Conservation (phyloP, 164 flowering plant genomes). For the Paratinospora sagittata region DNA sequence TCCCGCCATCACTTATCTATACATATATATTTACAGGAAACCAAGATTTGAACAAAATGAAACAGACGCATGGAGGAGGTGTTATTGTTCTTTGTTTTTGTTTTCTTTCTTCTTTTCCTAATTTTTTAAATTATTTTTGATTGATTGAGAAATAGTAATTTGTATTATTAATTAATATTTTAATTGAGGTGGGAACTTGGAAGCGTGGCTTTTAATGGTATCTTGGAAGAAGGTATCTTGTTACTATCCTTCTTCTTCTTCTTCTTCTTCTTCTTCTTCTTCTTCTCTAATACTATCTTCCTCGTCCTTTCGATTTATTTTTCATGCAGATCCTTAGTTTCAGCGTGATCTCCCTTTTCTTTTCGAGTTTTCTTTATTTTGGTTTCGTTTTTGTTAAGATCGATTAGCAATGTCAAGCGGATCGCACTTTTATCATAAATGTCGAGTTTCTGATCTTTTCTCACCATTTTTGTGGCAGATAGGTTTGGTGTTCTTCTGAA, state of each 20-base stretch:
- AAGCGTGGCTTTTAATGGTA: conserved; percentile 27
- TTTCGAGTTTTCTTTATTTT: background rate
- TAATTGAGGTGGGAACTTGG: background rate
- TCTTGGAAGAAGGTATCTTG: conserved; percentile 4
- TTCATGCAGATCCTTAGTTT: background rate
- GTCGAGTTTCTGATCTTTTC: background rate
- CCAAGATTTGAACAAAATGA: background rate
- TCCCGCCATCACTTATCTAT: background rate
- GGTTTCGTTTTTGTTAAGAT: background rate
- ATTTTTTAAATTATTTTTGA: background rate
- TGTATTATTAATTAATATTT: background rate
- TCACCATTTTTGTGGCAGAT: background rate
- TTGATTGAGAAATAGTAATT: background rate
- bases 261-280: too few species aligned
- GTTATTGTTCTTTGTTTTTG: background rate
- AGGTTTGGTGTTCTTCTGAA: background rate
- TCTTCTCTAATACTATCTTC: background rate
- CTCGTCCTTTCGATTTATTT: background rate
- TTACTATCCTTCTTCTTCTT: too few species aligned
- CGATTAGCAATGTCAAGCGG: too few species aligned
- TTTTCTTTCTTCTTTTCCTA: background rate
- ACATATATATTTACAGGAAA: background rate
- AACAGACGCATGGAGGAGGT: background rate
- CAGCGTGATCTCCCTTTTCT: background rate
- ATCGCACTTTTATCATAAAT: background rate